Evolutionary conservation across 169 alveolate genomes (phyloP).

Genomic region (Theileria annulata): DNA sequence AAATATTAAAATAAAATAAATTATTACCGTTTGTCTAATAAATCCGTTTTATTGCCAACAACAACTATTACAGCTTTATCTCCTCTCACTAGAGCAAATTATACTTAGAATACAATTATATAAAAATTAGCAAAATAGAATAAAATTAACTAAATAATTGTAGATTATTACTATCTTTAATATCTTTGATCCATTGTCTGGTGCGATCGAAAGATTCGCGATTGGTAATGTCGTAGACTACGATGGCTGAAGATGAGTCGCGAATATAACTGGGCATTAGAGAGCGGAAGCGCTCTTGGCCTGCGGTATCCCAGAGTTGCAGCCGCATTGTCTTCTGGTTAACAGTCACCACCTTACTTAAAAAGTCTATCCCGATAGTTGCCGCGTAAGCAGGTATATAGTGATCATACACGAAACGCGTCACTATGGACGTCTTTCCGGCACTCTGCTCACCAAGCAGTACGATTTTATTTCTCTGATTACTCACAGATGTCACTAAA

Average conservation of each 20-base stretch:
- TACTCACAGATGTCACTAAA: slow-evolving; percentile 41
- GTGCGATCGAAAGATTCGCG: slow-evolving; percentile 88
- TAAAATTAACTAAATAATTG: too few relatives aligned
- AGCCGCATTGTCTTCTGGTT: slow-evolving; percentile 94
- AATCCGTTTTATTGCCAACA: slow-evolving; percentile 97
- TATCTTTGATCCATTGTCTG: slow-evolving; percentile 96
- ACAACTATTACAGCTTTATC: slow-evolving; percentile 92
- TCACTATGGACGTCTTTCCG: slow-evolving; percentile 97
- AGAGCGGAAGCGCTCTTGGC: slow-evolving; percentile 95
- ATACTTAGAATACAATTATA: not conserved
- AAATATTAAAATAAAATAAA: not conserved
- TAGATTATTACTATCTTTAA: slow-evolving; percentile 77
- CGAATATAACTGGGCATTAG: slow-evolving; percentile 96
- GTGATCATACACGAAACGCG: slow-evolving; percentile 96
- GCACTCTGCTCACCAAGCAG: slow-evolving; percentile 87
- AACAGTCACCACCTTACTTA: slow-evolving; percentile 91
- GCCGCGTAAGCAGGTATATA: slow-evolving; percentile 87
- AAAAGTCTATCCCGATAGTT: slow-evolving; percentile 96
- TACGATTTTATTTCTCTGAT: slow-evolving; percentile 64
- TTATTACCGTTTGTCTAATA: slow-evolving; percentile 87
- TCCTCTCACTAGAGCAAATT: slow-evolving; percentile 87
- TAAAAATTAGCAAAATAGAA: too few relatives aligned
- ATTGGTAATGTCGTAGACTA: slow-evolving; percentile 93
- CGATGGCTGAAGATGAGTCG: slow-evolving; percentile 95
- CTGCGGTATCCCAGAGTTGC: slow-evolving; percentile 99